Base-by-base conservation (phyloP, 495 filamentous ascomycete species). In the Podospora australis region DNA sequence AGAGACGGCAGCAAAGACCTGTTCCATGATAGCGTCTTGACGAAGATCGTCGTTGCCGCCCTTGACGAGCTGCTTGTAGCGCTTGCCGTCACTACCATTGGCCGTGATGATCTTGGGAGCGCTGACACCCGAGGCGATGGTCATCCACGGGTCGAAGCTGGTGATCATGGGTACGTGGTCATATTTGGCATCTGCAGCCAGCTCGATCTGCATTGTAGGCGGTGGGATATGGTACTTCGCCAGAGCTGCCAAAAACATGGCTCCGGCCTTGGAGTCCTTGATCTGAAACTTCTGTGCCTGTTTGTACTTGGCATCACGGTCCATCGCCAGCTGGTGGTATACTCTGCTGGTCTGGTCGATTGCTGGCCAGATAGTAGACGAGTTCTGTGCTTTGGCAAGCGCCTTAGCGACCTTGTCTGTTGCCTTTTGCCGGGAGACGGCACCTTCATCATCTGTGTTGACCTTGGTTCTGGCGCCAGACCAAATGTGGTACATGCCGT, bases 1-100 rank as follows among this genome's bases (percentile, higher is more conserved):
- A 58, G 86, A 95, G 23, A 96, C 92, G 76, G 95, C 87, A 40
- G 87, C 88, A 67, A 97, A 99, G 24, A 99, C 92, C 68, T 99
- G 92, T 64, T 97, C 94, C 94, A 99, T 99, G 69, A 99, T 99
- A 14, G 92, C 88, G 59, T 99, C 92, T 69, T 99, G 92, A n/a
- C 92, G 85, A 10, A 99, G 77, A 58, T 98, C 92, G 63, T 97
- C 90, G 53, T 87, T 90, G 22, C 90, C 88, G 57, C 87, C 86
- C 70, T 99, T 99, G 60, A 92, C 87, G 52, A 97, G 72, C 63
- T 95, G 88, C 67, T 89, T 95, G 65, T 84, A 96, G 19, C 73
- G 77, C 24, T 73, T 59, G 7, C 92, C 92, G 67, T 96, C 78
- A 22, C 74, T 83, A 2, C 79, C 87, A 35, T 86, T 64, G 13